A percentile compares a stretch with the other conserved stretches of the same genome.
Evolutionary conservation across 441 rosid genomes (phyloP).

Genomic region (Populus hybrid): DNA sequence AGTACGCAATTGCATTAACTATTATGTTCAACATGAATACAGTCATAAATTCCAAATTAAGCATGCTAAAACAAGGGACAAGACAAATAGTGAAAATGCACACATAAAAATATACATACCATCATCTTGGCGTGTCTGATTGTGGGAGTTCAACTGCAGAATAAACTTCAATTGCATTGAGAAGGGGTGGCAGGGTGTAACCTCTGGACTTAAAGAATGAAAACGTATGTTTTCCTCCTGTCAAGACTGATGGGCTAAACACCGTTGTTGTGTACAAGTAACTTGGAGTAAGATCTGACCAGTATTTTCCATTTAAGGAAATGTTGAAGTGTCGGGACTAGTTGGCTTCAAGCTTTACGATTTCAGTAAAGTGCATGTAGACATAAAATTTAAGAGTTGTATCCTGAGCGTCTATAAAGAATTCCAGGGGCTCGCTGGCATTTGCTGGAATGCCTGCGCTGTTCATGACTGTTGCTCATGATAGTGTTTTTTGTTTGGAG

Average conservation of each 20-base stretch:
- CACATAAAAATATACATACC: conserved; percentile 21
- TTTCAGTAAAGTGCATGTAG: conserved; percentile 38
- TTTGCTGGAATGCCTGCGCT: conserved; percentile 26
- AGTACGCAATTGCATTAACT: conserved; percentile 34
- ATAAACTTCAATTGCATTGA: conserved; percentile 37
- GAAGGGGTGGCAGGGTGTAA: conserved; percentile 31
- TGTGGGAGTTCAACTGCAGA: conserved; percentile 6
- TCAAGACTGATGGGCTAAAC: background rate
- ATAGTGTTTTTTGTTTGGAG: too few relatives aligned
- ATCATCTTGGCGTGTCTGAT: conserved; percentile 19
- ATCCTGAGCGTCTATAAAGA: background rate
- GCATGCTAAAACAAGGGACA: too few relatives aligned
- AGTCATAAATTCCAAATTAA: background rate
- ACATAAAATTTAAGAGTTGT: conserved; percentile 15
- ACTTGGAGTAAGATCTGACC: conserved; percentile 10
- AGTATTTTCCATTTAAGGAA: conserved; percentile 16
- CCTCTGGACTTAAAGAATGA: conserved; percentile 1
- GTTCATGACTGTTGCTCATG: conserved; percentile 28
- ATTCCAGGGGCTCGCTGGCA: conserved; percentile 13
- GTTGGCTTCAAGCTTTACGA: conserved; percentile 15
- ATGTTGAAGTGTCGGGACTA: conserved; percentile 31
- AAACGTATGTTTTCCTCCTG: conserved; percentile 12
- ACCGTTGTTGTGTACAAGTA: conserved; percentile 17
- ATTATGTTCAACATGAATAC: background rate
- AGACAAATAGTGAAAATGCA: background rate